Percentiles rank a stretch among this genome's conserved stretches.
phyloP scores from a whole-genome alignment of 192 early-diverging fungal species.

The Geranomyces michiganensis region DNA sequence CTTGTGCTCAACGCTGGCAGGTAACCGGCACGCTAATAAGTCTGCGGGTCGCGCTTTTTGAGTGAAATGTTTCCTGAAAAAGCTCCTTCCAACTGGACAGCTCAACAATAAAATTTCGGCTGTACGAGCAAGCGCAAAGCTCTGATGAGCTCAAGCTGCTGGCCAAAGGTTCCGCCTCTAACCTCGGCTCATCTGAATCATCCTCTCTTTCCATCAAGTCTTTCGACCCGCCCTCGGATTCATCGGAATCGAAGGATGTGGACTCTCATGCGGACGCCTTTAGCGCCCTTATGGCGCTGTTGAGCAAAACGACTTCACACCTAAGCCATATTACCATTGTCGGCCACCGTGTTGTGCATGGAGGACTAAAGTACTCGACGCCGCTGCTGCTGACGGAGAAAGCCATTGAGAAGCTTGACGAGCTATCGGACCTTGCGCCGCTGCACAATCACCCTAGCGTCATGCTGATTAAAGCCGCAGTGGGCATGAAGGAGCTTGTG shows the following conservation, averaged over 20 bases:
- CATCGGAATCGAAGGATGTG: not conserved
- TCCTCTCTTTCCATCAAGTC: conserved; percentile 9
- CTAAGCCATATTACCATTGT: conserved; percentile 1
- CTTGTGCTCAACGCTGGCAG: not conserved
- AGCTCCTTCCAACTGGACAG: conserved; percentile 12
- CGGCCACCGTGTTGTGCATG: conserved; percentile 36
- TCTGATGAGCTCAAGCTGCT: not conserved
- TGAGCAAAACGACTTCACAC: not conserved
- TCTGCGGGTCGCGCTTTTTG: too few relatives aligned
- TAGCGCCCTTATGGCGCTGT: conserved; percentile 1
- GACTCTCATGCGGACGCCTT: conserved; percentile 25
- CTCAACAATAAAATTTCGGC: conserved; percentile 36
- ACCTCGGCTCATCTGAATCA: conserved; percentile 5
- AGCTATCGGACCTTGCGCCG: conserved; percentile 31
- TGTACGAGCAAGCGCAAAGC: conserved; percentile 2
- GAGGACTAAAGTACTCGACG: conserved; percentile 15
- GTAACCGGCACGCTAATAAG: too few relatives aligned
- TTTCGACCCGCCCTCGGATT: not conserved
- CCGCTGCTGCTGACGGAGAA: conserved; percentile 7
- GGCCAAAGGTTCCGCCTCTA: conserved; percentile 27
- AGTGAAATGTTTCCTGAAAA: not conserved
- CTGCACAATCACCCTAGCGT: conserved; percentile 35
- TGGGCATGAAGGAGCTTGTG: conserved; percentile 12
- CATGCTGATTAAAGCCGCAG: conserved; percentile 13
- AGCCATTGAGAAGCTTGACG: conserved; percentile 19